Conservation (phyloP, 768 basidiomycete species). For the Suillus variegatus region DNA sequence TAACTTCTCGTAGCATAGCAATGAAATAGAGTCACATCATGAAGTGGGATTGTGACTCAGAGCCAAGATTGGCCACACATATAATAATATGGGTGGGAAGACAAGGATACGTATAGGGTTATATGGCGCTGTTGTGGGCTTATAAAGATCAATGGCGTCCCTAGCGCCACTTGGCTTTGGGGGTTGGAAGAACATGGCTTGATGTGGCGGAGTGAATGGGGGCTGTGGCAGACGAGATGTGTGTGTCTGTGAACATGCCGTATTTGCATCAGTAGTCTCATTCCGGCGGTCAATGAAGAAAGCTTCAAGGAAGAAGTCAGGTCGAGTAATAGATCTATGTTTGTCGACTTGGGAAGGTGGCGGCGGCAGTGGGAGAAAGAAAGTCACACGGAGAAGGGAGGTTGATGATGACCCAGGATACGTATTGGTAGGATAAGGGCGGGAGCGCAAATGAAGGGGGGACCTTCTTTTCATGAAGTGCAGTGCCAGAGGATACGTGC, state of each 20-base stretch:
- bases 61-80: neutral
- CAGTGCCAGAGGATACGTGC: neutral
- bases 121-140: neutral
- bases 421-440: slow-evolving; percentile 7
- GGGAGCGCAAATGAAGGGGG: neutral
- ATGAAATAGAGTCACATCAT: neutral
- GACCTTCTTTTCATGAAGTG: neutral
- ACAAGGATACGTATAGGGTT: neutral
- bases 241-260: neutral
- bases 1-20: slow-evolving; percentile 5
- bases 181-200: neutral
- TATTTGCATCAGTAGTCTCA: neutral
- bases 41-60: neutral
- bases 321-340: neutral
- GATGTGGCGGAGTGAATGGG: neutral
- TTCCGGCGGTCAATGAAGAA: neutral
- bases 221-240: neutral
- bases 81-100: neutral
- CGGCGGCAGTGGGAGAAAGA: slow-evolving; percentile 2
- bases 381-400: neutral
- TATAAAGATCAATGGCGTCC: neutral
- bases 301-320: neutral
- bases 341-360: neutral
- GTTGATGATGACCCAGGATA: neutral
- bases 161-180: slow-evolving; percentile 1